Evolutionary conservation across 345 rosid genomes (phyloP).

Genomic region (Lepidium africanum): DNA sequence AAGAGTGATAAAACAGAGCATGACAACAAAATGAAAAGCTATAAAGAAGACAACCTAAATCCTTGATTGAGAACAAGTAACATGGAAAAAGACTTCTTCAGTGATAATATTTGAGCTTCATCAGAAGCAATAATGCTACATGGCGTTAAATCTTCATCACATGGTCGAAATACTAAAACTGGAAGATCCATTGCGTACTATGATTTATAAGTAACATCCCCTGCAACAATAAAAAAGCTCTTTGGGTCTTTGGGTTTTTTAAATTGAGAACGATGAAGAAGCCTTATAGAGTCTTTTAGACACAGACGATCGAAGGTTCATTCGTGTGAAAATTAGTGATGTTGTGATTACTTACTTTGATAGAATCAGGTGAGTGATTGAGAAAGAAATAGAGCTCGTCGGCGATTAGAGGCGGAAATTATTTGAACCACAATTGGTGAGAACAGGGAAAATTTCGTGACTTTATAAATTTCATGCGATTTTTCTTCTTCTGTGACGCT

Average conservation of each 20-base stretch:
- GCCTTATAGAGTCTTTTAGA: neutral
- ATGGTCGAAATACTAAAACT: constrained; percentile 72
- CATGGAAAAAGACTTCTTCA: constrained; percentile 28
- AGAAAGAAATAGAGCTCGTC: constrained; percentile 79
- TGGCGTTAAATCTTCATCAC: constrained; percentile 72
- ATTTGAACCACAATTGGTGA: too few species aligned
- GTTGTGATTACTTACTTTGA: constrained; percentile 43
- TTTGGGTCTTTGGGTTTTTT: too few species aligned
- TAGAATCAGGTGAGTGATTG: constrained; percentile 43
- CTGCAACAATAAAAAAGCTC: constrained; percentile 26
- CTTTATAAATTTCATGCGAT: too few species aligned
- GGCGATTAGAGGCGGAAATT: constrained; percentile 62
- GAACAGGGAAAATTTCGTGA: too few species aligned
- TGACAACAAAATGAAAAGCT: neutral
- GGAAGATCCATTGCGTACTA: constrained; percentile 69
- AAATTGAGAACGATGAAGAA: neutral
- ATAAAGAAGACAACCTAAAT: constrained; percentile 43
- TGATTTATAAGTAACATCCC: constrained; percentile 83
- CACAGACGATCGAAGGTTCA: neutral
- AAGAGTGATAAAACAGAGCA: neutral
- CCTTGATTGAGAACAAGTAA: constrained; percentile 55
- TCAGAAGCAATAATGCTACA: constrained; percentile 23
- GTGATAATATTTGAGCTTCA: constrained; percentile 25
- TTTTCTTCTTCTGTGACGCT: too few species aligned
- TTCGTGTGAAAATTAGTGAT: neutral